phyloP scores from a whole-genome alignment of 768 basidiomycete genomes.

The Termitomyces bulborhizus region DNA sequence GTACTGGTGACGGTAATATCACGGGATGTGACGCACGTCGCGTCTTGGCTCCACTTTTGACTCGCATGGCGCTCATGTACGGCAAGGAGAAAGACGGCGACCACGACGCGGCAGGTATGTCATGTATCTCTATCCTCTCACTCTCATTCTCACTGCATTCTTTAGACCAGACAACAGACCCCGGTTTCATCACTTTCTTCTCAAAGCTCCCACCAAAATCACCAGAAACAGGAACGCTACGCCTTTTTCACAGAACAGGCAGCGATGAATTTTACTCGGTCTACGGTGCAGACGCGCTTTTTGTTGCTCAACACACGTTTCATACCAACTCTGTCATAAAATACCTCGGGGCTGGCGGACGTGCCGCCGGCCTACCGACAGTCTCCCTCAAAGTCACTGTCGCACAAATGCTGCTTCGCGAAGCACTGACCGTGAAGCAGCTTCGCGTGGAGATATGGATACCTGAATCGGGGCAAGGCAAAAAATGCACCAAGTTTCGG shows the following conservation, averaged over 20 bases:
- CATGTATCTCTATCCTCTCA: background rate
- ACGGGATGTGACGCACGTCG: conserved; percentile 14
- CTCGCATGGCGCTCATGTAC: conserved; percentile 53
- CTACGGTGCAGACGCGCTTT: conserved; percentile 85
- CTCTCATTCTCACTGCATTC: background rate
- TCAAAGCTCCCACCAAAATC: conserved; percentile 55
- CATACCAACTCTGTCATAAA: conserved; percentile 92
- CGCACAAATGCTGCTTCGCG: conserved; percentile 78
- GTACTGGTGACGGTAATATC: conserved; percentile 7
- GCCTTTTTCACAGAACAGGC: conserved; percentile 72
- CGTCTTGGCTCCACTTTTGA: background rate
- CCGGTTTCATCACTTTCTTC: conserved; percentile 75
- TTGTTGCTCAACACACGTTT: conserved; percentile 76
- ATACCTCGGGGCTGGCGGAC: conserved; percentile 69
- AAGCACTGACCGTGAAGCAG: conserved; percentile 86
- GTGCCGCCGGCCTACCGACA: conserved; percentile 58
- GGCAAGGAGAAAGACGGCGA: conserved; percentile 55
- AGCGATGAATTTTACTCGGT: conserved; percentile 75
- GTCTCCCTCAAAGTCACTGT: conserved; percentile 72
- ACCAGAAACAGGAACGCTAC: conserved; percentile 73
- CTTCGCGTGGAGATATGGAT: conserved; percentile 90
- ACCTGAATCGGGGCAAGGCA: conserved; percentile 66
- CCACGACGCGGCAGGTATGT: conserved; percentile 14
- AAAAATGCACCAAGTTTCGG: conserved; percentile 69
- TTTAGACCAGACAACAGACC: conserved; percentile 60